Evolutionary conservation across 768 basidiomycete species (phyloP).

Genomic region (Suillus paluster): DNA sequence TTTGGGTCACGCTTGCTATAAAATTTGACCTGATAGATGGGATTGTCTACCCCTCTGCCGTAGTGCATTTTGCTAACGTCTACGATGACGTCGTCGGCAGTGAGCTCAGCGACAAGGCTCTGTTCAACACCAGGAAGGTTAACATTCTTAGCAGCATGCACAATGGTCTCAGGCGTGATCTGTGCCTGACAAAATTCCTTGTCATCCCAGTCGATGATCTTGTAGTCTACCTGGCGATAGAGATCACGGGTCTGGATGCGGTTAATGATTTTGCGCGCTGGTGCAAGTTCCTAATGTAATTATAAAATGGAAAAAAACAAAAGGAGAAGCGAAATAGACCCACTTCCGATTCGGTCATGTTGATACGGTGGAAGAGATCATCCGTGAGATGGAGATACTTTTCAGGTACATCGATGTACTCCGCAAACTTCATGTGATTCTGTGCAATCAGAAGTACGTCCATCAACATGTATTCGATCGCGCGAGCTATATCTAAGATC

Average conservation of each 20-base stretch:
- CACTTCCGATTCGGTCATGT: constrained; percentile 47
- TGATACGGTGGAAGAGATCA: constrained; percentile 62
- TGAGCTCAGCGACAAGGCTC: constrained; percentile 40
- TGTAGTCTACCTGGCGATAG: constrained; percentile 73
- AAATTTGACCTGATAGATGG: constrained; percentile 70
- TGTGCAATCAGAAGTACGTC: constrained; percentile 78
- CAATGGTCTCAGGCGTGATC: constrained; percentile 48
- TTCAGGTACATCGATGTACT: constrained; percentile 57
- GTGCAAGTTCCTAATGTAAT: constrained; percentile 54
- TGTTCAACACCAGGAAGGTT: constrained; percentile 28
- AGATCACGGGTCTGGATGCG: constrained; percentile 67
- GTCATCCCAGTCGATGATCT: constrained; percentile 46
- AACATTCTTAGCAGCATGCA: constrained; percentile 42
- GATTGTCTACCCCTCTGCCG: constrained; percentile 74
- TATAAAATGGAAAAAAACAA: too few relatives aligned
- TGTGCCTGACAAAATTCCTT: constrained; percentile 25
- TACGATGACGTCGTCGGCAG: constrained; percentile 61
- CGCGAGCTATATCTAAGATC: constrained; percentile 53
- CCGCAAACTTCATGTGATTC: constrained; percentile 61
- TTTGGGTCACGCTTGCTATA: constrained; percentile 69
- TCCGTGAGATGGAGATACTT: constrained; percentile 72
- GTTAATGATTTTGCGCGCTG: constrained; percentile 62
- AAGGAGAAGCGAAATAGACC: background rate
- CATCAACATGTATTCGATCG: constrained; percentile 85
- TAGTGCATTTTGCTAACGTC: constrained; percentile 72